phyloP scores from a whole-genome alignment of 441 rosid genomes.

The Eutrema salsugineum region DNA sequence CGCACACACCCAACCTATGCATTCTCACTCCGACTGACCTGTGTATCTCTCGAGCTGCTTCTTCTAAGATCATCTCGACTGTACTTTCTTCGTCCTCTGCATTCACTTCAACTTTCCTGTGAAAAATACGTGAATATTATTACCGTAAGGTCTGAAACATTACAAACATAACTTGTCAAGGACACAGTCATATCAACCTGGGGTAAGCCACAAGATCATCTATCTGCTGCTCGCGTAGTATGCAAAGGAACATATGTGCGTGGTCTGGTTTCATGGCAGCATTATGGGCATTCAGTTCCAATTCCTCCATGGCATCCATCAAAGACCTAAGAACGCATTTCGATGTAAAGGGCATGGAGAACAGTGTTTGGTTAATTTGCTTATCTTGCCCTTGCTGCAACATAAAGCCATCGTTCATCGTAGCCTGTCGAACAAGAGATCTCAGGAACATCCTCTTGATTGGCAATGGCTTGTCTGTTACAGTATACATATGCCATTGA shows the following conservation, averaged over 20 bases:
- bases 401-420: constrained; percentile 59
- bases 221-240: constrained; percentile 84
- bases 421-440: constrained; percentile 92
- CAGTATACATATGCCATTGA: constrained; percentile 95
- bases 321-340: constrained; percentile 86
- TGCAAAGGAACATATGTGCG: constrained; percentile 95
- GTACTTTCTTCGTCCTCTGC: constrained; percentile 72
- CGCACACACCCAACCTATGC: constrained; percentile 89
- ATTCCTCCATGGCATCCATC: constrained; percentile 96
- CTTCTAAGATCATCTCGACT: constrained; percentile 74
- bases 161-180: constrained; percentile 10
- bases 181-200: constrained; percentile 47
- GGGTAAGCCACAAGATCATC: constrained; percentile 88
- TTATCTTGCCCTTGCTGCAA: constrained; percentile 60
- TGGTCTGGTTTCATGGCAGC: constrained; percentile 82
- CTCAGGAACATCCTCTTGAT: constrained; percentile 95
- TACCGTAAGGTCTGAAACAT: constrained; percentile 9
- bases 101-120: constrained; percentile 82
- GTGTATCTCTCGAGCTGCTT: constrained; percentile 75
- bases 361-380: constrained; percentile 42
- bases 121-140: constrained; percentile 28
- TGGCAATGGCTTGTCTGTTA: constrained; percentile 77
- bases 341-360: constrained; percentile 69
- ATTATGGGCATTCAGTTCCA: constrained; percentile 93
- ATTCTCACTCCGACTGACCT: constrained; percentile 81